These are phyloP conservation scores for Erythrophleum fordii DNA, from an alignment of 306 rosid genomes.

Conservation along the genomic window DNA sequence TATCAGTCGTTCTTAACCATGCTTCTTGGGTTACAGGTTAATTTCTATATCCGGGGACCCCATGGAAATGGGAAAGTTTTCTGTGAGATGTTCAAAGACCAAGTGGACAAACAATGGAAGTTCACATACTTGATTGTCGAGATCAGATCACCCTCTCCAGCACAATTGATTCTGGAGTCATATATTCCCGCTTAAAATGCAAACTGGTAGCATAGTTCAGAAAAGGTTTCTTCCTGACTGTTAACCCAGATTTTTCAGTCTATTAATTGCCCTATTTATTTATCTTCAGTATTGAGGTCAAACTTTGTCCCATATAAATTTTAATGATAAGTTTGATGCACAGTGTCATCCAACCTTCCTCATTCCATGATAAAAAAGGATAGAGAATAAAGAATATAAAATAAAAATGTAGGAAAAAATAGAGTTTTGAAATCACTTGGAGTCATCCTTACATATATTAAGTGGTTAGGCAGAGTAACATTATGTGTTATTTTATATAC, in stretches of 20 bases:
- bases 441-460: background rate
- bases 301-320: constrained; percentile 31
- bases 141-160: constrained; percentile 73
- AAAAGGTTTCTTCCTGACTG: constrained; percentile 48
- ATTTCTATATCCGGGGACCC: constrained; percentile 86
- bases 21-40: constrained; percentile 60
- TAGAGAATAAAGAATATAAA: constrained; percentile 2
- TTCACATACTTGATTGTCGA: constrained; percentile 86
- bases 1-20: constrained; percentile 20
- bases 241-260: constrained; percentile 32
- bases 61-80: constrained; percentile 91
- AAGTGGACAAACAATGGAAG: constrained; percentile 76
- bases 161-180: constrained; percentile 89
- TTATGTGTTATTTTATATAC: too few species aligned
- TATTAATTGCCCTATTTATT: constrained; percentile 40
- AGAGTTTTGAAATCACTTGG: constrained; percentile 13
- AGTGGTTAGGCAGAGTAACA: constrained; percentile 1
- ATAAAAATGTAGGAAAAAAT: background rate
- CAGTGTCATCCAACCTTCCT: background rate
- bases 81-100: constrained; percentile 84
- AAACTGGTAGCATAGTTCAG: constrained; percentile 36
- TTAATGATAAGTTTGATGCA: constrained; percentile 16
- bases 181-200: constrained; percentile 68
- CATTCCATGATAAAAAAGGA: constrained; percentile 11
- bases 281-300: constrained; percentile 21